Base-by-base conservation (phyloP, 1,284 basidiomycete genomes). In the Caloboletus firmus region DNA sequence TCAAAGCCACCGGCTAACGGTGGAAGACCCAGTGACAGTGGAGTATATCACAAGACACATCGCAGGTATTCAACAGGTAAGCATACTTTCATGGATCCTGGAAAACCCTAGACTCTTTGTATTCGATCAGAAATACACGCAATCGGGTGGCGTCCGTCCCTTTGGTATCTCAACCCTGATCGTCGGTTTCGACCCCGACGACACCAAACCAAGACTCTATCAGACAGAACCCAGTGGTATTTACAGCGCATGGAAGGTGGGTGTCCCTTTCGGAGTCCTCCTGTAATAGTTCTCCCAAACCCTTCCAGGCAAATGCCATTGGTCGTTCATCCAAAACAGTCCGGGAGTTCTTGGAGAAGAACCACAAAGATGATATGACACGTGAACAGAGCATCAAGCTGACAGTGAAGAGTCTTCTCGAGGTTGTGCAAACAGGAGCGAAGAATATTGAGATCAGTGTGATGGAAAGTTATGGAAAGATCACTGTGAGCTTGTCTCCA, bases 361-460 rank as follows among this genome's bases (percentile, higher is more conserved):
- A 98, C 68, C 93, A 97, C 76, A 93, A 89, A 63, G 95, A 98
- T 60, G 91, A 92, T 61, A 80, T 98, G 76, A 79, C 82, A 13
- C 82, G 91, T 57, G 94, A 95, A 37, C 93, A 95, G 56, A 86
- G 91, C 46, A 92, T 99, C 75, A 98, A 98, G 73, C 79, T 99
- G 37, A 93, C 97, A 0, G 85, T 99, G 64, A 99, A 98, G 79
- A 93, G 91, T 69, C 76, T 99, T 66, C 79, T 99, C 26, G 97
- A 99, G 71, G 96, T 99, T 28, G 97, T 99, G 2, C 97, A 99
- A 76, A 98, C 97, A 1, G 97, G 97, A 24, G 97, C 97, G 4
- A 99, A 99, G 81, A 99, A 98, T 73, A 98, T 98, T 61, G 95
- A 98, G 71, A 93, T 98, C 62, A 95, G 90, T 61, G 91, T 98